phyloP scores from a whole-genome alignment of 2,329 filamentous ascomycete species.

The Epichloe bromicola region DNA sequence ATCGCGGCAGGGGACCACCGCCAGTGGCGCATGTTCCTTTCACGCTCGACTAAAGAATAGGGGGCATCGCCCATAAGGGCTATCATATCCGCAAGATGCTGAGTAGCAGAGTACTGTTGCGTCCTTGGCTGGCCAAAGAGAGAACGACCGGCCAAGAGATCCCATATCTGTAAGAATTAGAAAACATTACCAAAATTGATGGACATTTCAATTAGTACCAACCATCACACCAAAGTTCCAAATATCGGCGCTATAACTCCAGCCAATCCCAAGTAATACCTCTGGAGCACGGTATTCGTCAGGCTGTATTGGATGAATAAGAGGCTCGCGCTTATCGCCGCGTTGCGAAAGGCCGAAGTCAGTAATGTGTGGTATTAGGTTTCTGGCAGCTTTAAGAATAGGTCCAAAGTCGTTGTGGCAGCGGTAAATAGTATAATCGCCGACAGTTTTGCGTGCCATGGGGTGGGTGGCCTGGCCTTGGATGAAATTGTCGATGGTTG shows the following conservation, averaged over 20 bases:
- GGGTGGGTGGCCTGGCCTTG: slow-evolving; percentile 3
- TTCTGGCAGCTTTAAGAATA: not conserved
- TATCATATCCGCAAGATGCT: slow-evolving; percentile 5
- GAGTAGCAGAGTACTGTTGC: slow-evolving; percentile 10
- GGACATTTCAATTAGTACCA: not conserved
- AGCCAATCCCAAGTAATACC: slow-evolving; percentile 11
- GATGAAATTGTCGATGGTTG: slow-evolving; percentile 6
- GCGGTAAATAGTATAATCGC: slow-evolving; percentile 7
- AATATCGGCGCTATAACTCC: slow-evolving; percentile 12
- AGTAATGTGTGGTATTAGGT: slow-evolving; percentile 2
- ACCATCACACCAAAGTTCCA: slow-evolving; percentile 13
- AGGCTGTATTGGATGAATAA: slow-evolving; percentile 11
- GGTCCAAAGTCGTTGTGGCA: slow-evolving; percentile 10
- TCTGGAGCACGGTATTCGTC: slow-evolving; percentile 12
- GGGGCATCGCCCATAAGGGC: not conserved
- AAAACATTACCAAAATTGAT: not conserved
- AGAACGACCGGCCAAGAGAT: slow-evolving; percentile 11
- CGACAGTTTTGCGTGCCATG: not conserved
- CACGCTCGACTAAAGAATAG: not conserved
- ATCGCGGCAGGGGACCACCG: not conserved
- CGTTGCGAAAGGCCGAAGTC: slow-evolving; percentile 2
- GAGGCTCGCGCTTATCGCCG: not conserved
- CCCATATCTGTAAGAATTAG: slow-evolving; percentile 11
- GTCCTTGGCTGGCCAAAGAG: slow-evolving; percentile 10
- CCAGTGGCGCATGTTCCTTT: not conserved